Base-by-base conservation (phyloP, 1,284 basidiomycete species). In the Apiotrichum brassicae region DNA sequence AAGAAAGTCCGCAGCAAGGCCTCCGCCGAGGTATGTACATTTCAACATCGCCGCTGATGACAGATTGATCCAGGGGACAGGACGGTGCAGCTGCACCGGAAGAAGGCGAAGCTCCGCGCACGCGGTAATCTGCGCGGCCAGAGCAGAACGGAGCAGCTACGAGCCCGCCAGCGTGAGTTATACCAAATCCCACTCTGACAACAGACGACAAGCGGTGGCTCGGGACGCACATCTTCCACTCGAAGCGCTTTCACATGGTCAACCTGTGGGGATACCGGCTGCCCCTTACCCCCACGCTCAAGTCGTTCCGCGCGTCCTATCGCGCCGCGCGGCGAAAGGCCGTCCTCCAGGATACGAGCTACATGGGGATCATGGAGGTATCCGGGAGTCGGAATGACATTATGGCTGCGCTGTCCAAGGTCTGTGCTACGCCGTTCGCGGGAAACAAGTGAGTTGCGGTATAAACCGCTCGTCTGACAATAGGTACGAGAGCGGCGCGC, bases 221-320 rank as follows among this genome's bases (percentile, higher is more conserved):
- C 0, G 88, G 91, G 64, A 92, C 90, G 4, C 92, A 95, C 67
- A 71, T 94, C 22, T 95, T 89, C 86, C 92, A 95, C 63, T 85
- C 91, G 1, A 95, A 94, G 70, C 81, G 91, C 2, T 92, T 92
- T 82, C 82, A 85, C 58, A 94, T 95, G 92, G 79, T 83, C 57
- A 83, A 83, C 58, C 77, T 87, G 66, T 95, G 91, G 90, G 88
- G 87, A 0, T 89, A 88, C 66, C 78, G 87, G 59, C 75, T 97
- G 82, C 85, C 90, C 2, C 70, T 84, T 1, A 81, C 82, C 1
- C 90, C 92, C 0, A 92, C 90, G 0, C 86, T 92, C 63, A 97
- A 95, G 64, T 80, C 86, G 0, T 93, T 86, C 65, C 79, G 92
- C 22, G 82, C 92, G 0, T 90, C 91, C 3, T 85, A 92, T 66